Evolutionary conservation across 2,329 filamentous ascomycete genomes (phyloP), one percentile per base, ranked within the genome.

Genomic region (Endothia cerciana): DNA sequence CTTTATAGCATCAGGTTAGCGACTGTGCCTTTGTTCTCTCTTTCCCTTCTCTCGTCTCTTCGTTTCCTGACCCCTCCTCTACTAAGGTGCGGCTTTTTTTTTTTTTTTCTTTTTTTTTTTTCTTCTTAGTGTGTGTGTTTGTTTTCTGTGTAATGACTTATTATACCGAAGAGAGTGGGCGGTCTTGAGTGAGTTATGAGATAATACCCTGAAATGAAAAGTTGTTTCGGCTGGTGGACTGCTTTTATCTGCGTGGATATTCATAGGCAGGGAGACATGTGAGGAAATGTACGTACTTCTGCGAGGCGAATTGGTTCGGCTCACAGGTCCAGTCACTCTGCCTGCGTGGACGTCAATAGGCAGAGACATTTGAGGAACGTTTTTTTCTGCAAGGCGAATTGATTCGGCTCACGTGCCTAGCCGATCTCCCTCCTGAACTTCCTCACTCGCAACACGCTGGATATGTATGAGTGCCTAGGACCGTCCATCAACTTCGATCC

Each of bases 181-280:
- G 47, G 25, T 11, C 4, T 51, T 28, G 11, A 30, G 22, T n/a
- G n/a, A n/a, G n/a, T n/a, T n/a, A 49, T 51, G 47, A 28, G 11
- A 17, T 22, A 15, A 51, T 51, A 51, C 47, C 47, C 22, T 51
- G 47, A 17, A 51, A 51, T 51, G 25, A 49, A 30, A 51, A 51
- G 25, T 51, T 4, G 4, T 51, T 51, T 17, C 17, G 47, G 25
- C 22, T 28, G 25, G 15, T 51, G 47, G 8, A 15, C 7, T 2
- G 11, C 13, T 28, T n/a, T 6, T 22, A 51, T 51, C 2, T 28
- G 25, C 28, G 25, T 51, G 3, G 47, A 28, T 2, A 4, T 51
- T 28, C 11, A 11, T 51, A 17, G 15, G 25, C 25, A 17, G 10
- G n/a, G n/a, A 30, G 47, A 22, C 25, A 28, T 49, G 45, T 49